Base-by-base conservation (phyloP, 805 yeast genomes). In the Scheffersomyces lignosus region DNA sequence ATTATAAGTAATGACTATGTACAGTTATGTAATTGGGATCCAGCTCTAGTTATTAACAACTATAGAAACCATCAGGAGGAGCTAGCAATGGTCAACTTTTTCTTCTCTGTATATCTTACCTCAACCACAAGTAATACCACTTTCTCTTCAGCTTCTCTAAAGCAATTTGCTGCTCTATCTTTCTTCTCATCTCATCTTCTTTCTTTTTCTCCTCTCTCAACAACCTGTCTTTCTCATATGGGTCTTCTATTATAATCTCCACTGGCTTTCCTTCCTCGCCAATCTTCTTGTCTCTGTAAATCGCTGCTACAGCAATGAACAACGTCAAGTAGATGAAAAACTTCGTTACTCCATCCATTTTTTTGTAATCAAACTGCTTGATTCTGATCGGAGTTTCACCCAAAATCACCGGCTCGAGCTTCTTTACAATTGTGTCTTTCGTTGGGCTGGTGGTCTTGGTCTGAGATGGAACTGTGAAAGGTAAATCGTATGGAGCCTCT, bases 311-410 rank as follows among this genome's bases (percentile, higher is more conserved):
- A 2, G 75, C 62, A 6, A 83, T 64, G 13, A 78, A 44, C 0
- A 70, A 54, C 2, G 77, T 68, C 15, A 74, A 33, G 44, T 77
- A 77, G 2, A 82, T 60, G 22, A 82, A 70, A 10, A 71, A 54
- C 48, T 77, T 78, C 29, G 81, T 75, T 20, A 73, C 66, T 0
- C 82, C 79, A 48, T 83, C 87, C 64, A 81, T 58, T 36, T 56
- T 70, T 44, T 67, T 67, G 10, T 71, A 60, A 50, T 77, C 77
- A 38, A 73, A 66, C 43, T 71, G 72, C 39, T 64, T 60, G 24
- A 62, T 48, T 44, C 87, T 60, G 10, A 66, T 56, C 2, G 70
- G 66, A 3, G 75, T 66, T 24, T 66, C 70, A 7, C 71, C 63
- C 44, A 69, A 64, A 20, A 60, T 53, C 9, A 77, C 75, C 1